A percentile compares a stretch with the other conserved stretches of the same genome.
Conservation (phyloP, 202 grass and related monocot genomes). For the Brachypodium distachyon region DNA sequence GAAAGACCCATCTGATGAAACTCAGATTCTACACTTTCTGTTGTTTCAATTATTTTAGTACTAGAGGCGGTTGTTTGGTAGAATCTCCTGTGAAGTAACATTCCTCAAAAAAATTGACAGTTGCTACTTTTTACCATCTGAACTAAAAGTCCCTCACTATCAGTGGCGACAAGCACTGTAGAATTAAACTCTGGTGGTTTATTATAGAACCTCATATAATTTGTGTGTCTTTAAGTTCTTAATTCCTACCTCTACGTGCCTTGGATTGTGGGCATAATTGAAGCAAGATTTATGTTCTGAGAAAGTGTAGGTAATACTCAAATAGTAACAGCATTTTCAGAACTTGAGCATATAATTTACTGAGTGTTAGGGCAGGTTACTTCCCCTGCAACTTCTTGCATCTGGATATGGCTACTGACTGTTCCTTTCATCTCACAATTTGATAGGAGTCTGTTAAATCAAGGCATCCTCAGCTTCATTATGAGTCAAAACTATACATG, state of each 20-base stretch:
- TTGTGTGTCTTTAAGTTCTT: neutral
- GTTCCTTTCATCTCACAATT: constrained; percentile 22
- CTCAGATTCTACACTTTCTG: neutral
- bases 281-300: neutral
- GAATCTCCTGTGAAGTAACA: neutral
- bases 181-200: neutral
- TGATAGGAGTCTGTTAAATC: constrained; percentile 87
- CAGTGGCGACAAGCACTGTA: neutral
- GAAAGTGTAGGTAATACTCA: neutral
- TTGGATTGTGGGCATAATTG: constrained; percentile 19
- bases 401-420: constrained; percentile 7
- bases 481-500: constrained; percentile 93
- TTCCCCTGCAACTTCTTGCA: constrained; percentile 4
- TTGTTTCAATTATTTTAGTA: neutral
- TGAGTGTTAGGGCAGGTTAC: neutral
- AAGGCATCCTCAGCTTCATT: constrained; percentile 96
- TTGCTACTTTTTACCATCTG: neutral
- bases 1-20: neutral
- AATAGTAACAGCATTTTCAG: neutral
- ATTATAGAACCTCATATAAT: neutral
- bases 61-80: neutral
- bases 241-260: neutral
- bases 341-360: constrained; percentile 3
- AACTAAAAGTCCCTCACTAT: neutral
- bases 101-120: neutral